These are phyloP conservation scores for Ormosia emarginata DNA, from an alignment of 306 rosid genomes.

Conservation along the genomic window DNA sequence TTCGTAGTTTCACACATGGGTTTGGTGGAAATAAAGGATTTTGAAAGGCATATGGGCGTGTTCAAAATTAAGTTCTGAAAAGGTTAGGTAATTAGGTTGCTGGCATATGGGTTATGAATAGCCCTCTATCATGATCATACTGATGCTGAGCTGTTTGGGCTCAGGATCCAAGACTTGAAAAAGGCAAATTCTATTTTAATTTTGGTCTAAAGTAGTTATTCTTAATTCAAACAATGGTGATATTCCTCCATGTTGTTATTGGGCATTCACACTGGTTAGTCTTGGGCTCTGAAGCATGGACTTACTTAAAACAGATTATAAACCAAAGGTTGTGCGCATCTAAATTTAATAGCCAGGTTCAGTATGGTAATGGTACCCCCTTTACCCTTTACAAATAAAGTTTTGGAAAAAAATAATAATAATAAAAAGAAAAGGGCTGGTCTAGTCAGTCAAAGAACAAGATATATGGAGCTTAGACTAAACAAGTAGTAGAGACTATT, in stretches of 20 bases:
- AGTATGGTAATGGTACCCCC: no score
- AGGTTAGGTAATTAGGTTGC: background rate
- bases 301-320: no score
- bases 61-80: background rate
- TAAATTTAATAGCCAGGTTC: no score
- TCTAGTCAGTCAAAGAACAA: conserved; percentile 22
- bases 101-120: background rate
- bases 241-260: background rate
- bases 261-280: background rate
- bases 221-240: no score
- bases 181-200: background rate
- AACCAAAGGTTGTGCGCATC: no score
- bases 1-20: background rate
- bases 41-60: background rate
- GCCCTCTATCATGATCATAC: background rate
- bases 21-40: background rate
- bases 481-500: conserved; percentile 25
- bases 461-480: conserved; percentile 5
- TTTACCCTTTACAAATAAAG: background rate
- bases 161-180: background rate
- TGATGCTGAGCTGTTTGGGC: background rate
- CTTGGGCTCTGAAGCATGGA: background rate
- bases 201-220: background rate
- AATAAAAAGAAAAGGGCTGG: background rate
- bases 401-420: background rate